Base-by-base conservation (phyloP, 129 eudicot species). In the Kitagawia praeruptora region DNA sequence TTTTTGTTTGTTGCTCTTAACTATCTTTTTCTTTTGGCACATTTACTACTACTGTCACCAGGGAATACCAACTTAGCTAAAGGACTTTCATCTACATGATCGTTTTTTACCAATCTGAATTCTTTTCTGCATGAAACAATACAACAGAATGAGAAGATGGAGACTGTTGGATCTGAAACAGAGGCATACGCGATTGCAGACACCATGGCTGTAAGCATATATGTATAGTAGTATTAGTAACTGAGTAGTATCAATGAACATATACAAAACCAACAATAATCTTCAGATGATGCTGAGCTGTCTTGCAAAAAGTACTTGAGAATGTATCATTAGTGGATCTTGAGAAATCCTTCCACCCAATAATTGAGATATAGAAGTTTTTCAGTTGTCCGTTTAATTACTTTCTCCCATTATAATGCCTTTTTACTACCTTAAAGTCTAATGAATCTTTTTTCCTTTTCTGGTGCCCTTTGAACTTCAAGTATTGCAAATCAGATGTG, bases 111-210 rank as follows among this genome's bases (percentile, higher is more conserved):
- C 41, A 21, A 25, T 69, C 39, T 66, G 69, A 58, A 31, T 46
- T 76, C 54, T 77, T 27, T 1, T 82, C 38, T 21, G 23, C 31
- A 2, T 82, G 71, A 73, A 74, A 61, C 58, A 49, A 75, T 84
- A 78, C 25, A 54, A 15, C 84, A 93, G 97, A 83, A 89, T 85
- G 91, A 89, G 84, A 81, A 83, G 85, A 80, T 64, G 87, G 91
- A 86, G 84, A 85, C 85, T 14, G 87, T 93, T 79, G 97, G 93
- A 72, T 85, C 91, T 67, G 97, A 93, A 80, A 85, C 90, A 44
- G 93, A 91, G 61, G 98, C 97, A 28, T 93, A 83, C 53, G 97
- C 96, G 1, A 91, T 93, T 63, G 97, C 95, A 37, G 98, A 93
- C 84, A 76, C 83, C 77, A 88, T 93, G 90, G 77, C 87, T 81